Evolutionary conservation across 2,329 filamentous ascomycete species (phyloP).

Genomic region (Hypoxylon rubiginosum): DNA sequence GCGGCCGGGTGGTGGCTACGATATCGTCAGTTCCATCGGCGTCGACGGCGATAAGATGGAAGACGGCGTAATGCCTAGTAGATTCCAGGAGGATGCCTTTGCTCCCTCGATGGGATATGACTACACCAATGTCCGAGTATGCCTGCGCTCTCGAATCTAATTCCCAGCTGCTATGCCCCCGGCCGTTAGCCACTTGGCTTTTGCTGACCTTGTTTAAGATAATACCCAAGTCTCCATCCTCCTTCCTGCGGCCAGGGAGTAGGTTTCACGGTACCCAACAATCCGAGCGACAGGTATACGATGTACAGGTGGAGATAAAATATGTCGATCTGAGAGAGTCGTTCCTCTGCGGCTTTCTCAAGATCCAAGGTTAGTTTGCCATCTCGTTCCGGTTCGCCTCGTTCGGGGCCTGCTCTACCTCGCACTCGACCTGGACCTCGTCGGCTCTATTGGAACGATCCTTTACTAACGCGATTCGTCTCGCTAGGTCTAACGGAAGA

Average conservation of each 20-base stretch:
- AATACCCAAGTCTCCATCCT: conserved; percentile 84
- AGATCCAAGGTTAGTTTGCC: conserved; percentile 82
- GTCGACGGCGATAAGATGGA: conserved; percentile 44
- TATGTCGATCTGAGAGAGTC: conserved; percentile 95
- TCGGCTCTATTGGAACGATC: neutral
- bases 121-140: conserved; percentile 68
- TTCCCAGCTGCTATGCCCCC: neutral
- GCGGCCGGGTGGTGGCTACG: conserved; percentile 31
- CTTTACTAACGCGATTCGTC: conserved; percentile 7
- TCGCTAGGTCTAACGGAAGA: conserved; percentile 86
- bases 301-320: conserved; percentile 97
- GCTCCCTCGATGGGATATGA: conserved; percentile 64
- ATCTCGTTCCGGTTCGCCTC: conserved; percentile 22
- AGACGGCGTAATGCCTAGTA: conserved; percentile 32
- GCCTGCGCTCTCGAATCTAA: conserved; percentile 43
- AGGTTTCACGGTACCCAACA: conserved; percentile 92
- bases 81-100: conserved; percentile 41
- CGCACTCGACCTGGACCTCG: neutral
- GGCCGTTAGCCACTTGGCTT: neutral
- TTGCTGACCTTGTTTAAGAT: conserved; percentile 62
- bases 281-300: conserved; percentile 92
- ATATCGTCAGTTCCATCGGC: conserved; percentile 34
- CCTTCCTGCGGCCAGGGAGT: conserved; percentile 87
- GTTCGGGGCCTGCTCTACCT: neutral
- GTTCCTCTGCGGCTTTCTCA: conserved; percentile 93